Evolutionary conservation across 2,329 filamentous ascomycete species (phyloP), one percentile per base, ranked within the genome.

Genomic region (Xylariaceae sp.): DNA sequence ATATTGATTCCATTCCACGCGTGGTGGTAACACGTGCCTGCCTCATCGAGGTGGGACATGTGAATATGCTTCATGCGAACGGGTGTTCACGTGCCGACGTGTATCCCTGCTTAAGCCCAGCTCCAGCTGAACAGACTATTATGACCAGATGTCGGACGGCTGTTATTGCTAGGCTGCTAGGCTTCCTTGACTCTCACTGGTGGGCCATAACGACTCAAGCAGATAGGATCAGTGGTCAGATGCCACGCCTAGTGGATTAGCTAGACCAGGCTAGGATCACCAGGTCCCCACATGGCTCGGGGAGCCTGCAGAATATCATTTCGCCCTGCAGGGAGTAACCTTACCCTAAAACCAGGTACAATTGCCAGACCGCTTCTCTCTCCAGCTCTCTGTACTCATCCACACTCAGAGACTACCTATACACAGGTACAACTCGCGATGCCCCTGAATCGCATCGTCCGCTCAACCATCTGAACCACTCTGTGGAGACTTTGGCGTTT

Each of bases 21-120:
- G n/a, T n/a, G n/a, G n/a, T n/a, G n/a, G n/a, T n/a, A n/a, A n/a
- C n/a, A n/a, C n/a, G n/a, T n/a, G n/a, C n/a, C n/a, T n/a, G n/a
- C n/a, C n/a, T n/a, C n/a, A n/a, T n/a, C n/a, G n/a, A n/a, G n/a
- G n/a, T n/a, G n/a, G n/a, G n/a, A n/a, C n/a, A n/a, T n/a, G n/a
- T n/a, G n/a, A n/a, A n/a, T n/a, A n/a, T 36, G 25, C 42, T 42
- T 35, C 29, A 58, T 54, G 54, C 52, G 55, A 55, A 59, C 55
- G 52, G 55, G 56, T 56, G 47, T 48, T 59, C 56, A 58, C 57
- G 57, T 60, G 57, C 41, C 12, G 35, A 16, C 37, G 14, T 21
- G 21, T 11, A 22, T 12, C 44, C 4, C 3, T 12, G 4, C 20
- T 29, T 27, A 40, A 36, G n/a, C n/a, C n/a, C n/a, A n/a, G n/a